Evolutionary conservation across 208 protist genomes (phyloP).

Genomic region (Wallacemonas sp.): DNA sequence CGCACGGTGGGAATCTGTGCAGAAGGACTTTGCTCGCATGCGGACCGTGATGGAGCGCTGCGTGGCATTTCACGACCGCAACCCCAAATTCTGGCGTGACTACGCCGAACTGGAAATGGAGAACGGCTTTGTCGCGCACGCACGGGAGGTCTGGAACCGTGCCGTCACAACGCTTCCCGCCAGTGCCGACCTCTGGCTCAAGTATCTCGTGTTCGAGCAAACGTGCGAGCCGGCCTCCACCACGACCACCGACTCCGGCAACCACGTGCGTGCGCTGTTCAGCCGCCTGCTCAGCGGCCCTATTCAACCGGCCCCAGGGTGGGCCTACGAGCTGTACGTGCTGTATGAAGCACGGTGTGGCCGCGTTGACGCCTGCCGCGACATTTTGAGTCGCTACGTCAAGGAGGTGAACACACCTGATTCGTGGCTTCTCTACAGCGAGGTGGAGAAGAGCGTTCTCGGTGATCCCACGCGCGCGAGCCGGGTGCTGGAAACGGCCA

Average conservation of each 20-base stretch:
- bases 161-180: slow-evolving; percentile 95
- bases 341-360: slow-evolving; percentile 33
- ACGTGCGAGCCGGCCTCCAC: not conserved
- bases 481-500: slow-evolving; percentile 63
- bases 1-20: slow-evolving; percentile 97
- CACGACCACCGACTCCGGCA: not conserved
- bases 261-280: slow-evolving; percentile 88
- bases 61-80: slow-evolving; percentile 84
- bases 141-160: slow-evolving; percentile 97
- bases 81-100: slow-evolving; percentile 92
- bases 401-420: slow-evolving; percentile 54
- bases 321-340: slow-evolving; percentile 93
- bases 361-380: slow-evolving; percentile 38
- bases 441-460: slow-evolving; percentile 82
- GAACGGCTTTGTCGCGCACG: slow-evolving; percentile 95
- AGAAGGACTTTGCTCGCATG: slow-evolving; percentile 94
- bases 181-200: slow-evolving; percentile 96
- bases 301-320: slow-evolving; percentile 28
- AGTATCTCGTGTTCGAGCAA: slow-evolving; percentile 96
- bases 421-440: slow-evolving; percentile 88
- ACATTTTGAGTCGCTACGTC: slow-evolving; percentile 69
- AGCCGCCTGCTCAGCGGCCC: slow-evolving; percentile 96
- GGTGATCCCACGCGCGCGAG: slow-evolving; percentile 40
- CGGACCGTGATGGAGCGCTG: slow-evolving; percentile 96
- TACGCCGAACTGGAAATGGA: slow-evolving; percentile 99